Conservation (phyloP, 2,329 filamentous ascomycete genomes). For the Monosporascus cannonballus region DNA sequence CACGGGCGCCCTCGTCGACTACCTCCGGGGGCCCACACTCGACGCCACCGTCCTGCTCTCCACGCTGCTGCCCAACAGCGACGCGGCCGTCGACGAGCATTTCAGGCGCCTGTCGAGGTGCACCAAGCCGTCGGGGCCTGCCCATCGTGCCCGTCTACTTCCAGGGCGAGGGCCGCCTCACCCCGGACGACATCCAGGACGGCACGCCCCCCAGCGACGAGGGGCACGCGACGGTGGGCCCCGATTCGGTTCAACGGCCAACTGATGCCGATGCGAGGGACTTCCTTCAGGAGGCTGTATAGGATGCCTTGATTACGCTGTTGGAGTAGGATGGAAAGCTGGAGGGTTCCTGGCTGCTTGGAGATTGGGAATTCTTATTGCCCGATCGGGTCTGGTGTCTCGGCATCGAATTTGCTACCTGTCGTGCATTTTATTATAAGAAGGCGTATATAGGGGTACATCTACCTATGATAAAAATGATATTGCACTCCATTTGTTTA, state of each 20-base stretch:
- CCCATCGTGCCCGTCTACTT: conserved; percentile 29
- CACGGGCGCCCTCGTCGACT: conserved; percentile 22
- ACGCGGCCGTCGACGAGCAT: conserved; percentile 18
- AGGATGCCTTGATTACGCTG: too few relatives aligned
- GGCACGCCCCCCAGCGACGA: conserved; percentile 27
- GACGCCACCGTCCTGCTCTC: conserved; percentile 28
- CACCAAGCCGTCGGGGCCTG: conserved; percentile 15
- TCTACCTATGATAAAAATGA: too few relatives aligned
- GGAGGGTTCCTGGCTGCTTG: too few relatives aligned
- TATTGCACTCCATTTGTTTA: too few relatives aligned
- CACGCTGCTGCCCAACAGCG: conserved; percentile 24
- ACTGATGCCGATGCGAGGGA: conserved; percentile 17
- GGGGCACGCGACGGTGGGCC: conserved; percentile 32
- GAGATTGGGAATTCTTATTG: too few relatives aligned
- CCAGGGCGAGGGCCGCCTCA: conserved; percentile 21
- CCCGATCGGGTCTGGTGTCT: too few relatives aligned
- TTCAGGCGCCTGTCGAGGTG: conserved; percentile 15
- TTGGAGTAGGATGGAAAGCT: too few relatives aligned
- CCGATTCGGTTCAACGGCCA: conserved; percentile 24
- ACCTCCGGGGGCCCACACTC: conserved; percentile 23
- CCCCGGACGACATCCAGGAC: conserved; percentile 24
- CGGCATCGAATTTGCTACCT: too few relatives aligned
- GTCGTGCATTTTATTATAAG: too few relatives aligned
- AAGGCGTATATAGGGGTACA: too few relatives aligned
- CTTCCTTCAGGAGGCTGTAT: conserved; percentile 9